phyloP scores from a whole-genome alignment of 2,329 filamentous ascomycete genomes.

The Tolypocladium album region DNA sequence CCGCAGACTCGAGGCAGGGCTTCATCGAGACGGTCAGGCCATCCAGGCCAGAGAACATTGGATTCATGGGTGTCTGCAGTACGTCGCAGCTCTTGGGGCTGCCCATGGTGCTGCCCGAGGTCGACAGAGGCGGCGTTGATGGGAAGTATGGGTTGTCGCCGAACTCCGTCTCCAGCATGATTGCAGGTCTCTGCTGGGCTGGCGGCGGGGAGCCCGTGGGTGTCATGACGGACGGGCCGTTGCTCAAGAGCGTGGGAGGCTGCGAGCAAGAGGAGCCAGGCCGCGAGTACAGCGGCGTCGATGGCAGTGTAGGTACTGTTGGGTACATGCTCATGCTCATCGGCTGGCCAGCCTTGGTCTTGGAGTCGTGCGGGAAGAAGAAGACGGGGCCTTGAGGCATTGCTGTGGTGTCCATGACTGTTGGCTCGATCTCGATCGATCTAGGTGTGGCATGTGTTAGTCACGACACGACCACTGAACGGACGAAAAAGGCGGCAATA shows the following conservation, averaged over 20 bases:
- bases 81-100: slow-evolving; percentile 73
- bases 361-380: slow-evolving; percentile 75
- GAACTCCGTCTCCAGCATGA: slow-evolving; percentile 70
- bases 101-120: slow-evolving; percentile 73
- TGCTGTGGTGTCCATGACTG: slow-evolving; percentile 53
- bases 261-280: slow-evolving; percentile 57
- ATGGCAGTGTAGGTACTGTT: slow-evolving; percentile 43
- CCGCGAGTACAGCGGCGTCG: slow-evolving; percentile 53
- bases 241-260: slow-evolving; percentile 44
- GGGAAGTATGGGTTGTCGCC: slow-evolving; percentile 64
- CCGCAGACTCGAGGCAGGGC: slow-evolving; percentile 59
- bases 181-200: slow-evolving; percentile 64
- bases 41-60: slow-evolving; percentile 64
- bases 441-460: background rate
- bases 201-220: slow-evolving; percentile 67
- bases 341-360: slow-evolving; percentile 36
- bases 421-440: slow-evolving; percentile 15
- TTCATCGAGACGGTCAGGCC: slow-evolving; percentile 49
- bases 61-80: slow-evolving; percentile 73
- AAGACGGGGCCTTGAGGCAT: slow-evolving; percentile 60
- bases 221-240: slow-evolving; percentile 54
- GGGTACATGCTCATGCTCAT: slow-evolving; percentile 38
- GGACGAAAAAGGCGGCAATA: background rate
- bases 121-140: slow-evolving; percentile 77
- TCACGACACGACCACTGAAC: background rate